Evolutionary conservation across 768 basidiomycete species (phyloP), one percentile per base, ranked within the genome.

Genomic region (Xerocomellus amylosporus): DNA sequence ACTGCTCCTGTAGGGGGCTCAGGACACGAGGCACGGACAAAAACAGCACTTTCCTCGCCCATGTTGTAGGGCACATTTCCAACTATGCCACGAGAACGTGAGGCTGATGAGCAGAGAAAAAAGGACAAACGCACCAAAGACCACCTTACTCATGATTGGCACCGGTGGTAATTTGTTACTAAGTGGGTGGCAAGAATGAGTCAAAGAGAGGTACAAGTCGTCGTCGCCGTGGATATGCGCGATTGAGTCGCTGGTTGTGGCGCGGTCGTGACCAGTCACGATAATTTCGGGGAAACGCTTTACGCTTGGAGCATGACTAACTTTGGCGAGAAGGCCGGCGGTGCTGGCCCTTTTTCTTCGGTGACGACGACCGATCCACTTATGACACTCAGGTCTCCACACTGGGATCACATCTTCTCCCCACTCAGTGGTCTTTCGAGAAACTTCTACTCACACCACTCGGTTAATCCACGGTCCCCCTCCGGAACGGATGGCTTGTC

Each of bases 1-100:
- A 76, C 70, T 90, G 88, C 24, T 93, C 91, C 84, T 84, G 62
- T 40, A 33, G 48, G 39, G 19, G 10, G 31, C 20, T 67, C 45
- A 65, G 49, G 33, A 47, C 47, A 49, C 30, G 42, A 20, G 14
- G 3, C 22, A 47, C 7, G 20, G 17, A 19, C 19, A 26, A 2
- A 19, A 24, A 15, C 1, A 24, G 44, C 2, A 49, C 79, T 39
- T 68, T 71, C 82, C 76, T 93, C 90, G 40, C 83, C 86, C 87
- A 92, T 91, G 64, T 87, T 91, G 73, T 93, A 93, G 22, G 90
- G 90, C 8, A 93, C 90, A 79, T 93, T 93, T 53, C 90, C 90
- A 45, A 93, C 90, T 88, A 58, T 39, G 28, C 24, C 12, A 20
- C 40, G 30, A 24, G 13, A 51, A 20, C 0, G 19, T 65, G 38